These are phyloP conservation scores for Cryoendolithus antarcticus DNA, from an alignment of 2,329 filamentous ascomycete species.

Conservation along the genomic window DNA sequence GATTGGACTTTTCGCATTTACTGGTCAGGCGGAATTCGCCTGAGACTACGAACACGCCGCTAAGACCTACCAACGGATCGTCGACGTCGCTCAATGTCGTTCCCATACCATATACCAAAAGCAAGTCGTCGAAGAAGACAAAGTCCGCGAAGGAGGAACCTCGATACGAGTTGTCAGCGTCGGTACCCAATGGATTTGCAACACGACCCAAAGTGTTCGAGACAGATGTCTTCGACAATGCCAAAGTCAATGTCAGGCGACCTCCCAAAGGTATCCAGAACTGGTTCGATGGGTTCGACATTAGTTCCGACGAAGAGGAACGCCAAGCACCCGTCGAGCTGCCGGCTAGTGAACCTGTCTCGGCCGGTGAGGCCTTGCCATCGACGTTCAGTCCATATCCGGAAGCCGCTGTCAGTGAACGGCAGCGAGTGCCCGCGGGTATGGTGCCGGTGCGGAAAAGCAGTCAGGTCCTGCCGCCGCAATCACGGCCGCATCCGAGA, in stretches of 20 bases:
- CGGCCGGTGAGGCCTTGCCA: conserved; percentile 8
- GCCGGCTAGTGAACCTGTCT: conserved; percentile 12
- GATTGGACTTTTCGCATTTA: conserved; percentile 3
- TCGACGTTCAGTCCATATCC: conserved; percentile 8
- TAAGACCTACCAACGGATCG: not conserved
- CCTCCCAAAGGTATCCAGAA: conserved; percentile 37
- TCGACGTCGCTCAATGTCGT: not conserved
- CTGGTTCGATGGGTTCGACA: conserved; percentile 37
- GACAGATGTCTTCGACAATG: conserved; percentile 31
- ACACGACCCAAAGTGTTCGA: conserved; percentile 17
- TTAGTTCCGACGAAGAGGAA: conserved; percentile 17
- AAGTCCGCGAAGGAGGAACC: too few relatives aligned
- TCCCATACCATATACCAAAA: too few relatives aligned
- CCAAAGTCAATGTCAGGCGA: conserved; percentile 35
- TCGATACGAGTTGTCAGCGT: too few relatives aligned
- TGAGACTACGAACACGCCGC: not conserved
- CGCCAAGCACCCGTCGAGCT: conserved; percentile 11
- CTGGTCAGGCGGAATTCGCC: conserved; percentile 1
- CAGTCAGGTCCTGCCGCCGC: too few relatives aligned
- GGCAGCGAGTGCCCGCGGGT: too few relatives aligned
- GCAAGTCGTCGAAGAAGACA: conserved; percentile 17
- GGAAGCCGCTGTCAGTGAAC: conserved; percentile 10
- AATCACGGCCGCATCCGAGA: not conserved
- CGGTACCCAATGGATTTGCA: conserved; percentile 3
- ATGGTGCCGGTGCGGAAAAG: too few relatives aligned